Base-by-base conservation (phyloP, 345 rosid genomes). In the Salix exigua region DNA sequence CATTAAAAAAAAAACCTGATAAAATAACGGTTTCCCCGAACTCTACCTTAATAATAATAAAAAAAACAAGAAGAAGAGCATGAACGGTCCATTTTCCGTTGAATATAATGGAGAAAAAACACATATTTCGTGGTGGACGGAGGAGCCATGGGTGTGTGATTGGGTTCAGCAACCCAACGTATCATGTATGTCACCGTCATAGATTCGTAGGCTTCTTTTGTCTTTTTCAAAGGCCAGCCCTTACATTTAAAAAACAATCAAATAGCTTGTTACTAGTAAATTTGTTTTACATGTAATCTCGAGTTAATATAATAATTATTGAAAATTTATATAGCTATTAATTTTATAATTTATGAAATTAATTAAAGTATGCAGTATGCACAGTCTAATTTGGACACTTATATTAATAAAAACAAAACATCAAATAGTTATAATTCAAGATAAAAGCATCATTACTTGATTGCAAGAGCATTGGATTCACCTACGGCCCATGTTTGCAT, bases 401-500 rank as follows among this genome's bases (percentile, higher is more conserved):
- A 5, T 33, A 33, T 33, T 33, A 33, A 33, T 33, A 33, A 33
- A 4, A 33, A 33, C 5, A 9, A 13, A 7, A 12, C 12, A 17
- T 33, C n/a, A 18, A 33, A 0, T 6, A 67, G 5, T 21, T 21
- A 53, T 19, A 7, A 53, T 53, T 19, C 10, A 19, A 7, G 60
- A 53, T 7, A 53, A 53, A 42, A 26, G 2, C 42, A 66, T n/a
- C 35, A 6, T 8, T 9, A 8, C 19, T 51, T 33, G 53, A 23
- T 25, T 35, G 65, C 72, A 51, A 7, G 50, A 50, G n/a, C 70
- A 77, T 71, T 50, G 80, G 80, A 77, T 71, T 50, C 80, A 58
- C 64, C 16, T 63, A 62, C 46, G 0, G 13, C 12, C 46, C 9
- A 77, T 70, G 65, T 51, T 38, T 18, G 25, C 23, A 6, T 21